phyloP scores from a whole-genome alignment of 2,329 filamentous ascomycete species.

The Trichoderma atrobrunneum region DNA sequence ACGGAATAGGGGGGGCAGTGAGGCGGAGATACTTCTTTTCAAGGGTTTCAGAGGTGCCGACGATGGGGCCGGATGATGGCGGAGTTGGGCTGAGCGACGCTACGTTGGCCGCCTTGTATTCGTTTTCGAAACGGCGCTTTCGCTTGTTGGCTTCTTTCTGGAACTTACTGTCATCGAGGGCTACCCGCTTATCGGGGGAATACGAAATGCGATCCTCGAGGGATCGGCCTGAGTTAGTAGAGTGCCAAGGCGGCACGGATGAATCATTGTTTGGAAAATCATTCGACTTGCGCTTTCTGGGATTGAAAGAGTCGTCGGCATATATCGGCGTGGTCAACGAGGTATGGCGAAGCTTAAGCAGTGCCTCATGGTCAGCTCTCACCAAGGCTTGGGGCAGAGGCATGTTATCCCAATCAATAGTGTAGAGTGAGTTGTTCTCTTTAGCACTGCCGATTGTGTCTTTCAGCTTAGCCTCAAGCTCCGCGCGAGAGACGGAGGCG shows the following conservation, averaged over 20 bases:
- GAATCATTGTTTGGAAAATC: constrained; percentile 55
- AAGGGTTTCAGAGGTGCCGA: constrained; percentile 78
- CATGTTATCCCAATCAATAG: constrained; percentile 78
- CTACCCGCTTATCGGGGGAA: constrained; percentile 42
- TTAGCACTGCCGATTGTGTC: constrained; percentile 80
- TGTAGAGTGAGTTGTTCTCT: constrained; percentile 66
- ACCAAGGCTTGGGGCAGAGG: constrained; percentile 84
- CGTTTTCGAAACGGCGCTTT: constrained; percentile 77
- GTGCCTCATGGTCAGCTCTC: constrained; percentile 61
- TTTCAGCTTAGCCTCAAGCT: constrained; percentile 84
- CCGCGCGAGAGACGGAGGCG: constrained; percentile 57
- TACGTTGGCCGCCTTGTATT: constrained; percentile 55
- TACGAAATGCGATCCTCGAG: constrained; percentile 77
- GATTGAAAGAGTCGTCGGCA: constrained; percentile 35
- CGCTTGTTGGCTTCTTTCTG: constrained; percentile 88
- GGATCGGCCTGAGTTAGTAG: constrained; percentile 56
- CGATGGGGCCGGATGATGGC: constrained; percentile 66
- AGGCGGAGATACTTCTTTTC: constrained; percentile 95
- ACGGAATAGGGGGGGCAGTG: constrained; percentile 83
- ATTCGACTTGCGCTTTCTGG: constrained; percentile 81
- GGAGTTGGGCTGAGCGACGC: constrained; percentile 58
- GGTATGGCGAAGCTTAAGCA: constrained; percentile 39
- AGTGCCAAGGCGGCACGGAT: constrained; percentile 68
- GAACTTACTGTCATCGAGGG: constrained; percentile 74
- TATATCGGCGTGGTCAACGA: constrained; percentile 22